Conservation (phyloP, 2,329 filamentous ascomycete species). For the Colletotrichum somersetense region DNA sequence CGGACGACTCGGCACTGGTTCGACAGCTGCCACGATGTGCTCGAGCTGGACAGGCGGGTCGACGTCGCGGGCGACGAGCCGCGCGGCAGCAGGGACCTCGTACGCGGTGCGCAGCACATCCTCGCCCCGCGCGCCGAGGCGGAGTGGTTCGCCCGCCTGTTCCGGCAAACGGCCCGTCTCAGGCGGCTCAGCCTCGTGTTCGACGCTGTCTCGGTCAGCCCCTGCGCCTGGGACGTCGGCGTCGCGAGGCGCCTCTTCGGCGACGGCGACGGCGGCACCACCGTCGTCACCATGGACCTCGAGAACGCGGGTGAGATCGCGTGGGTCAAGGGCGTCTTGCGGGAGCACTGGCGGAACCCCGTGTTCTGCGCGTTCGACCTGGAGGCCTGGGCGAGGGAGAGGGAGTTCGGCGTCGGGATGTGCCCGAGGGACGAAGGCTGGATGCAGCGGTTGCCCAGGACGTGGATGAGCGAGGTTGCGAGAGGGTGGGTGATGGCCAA, state of each 20-base stretch:
- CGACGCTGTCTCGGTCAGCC: conserved; percentile 6
- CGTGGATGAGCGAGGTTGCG: conserved; percentile 37
- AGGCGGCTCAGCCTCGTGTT: conserved; percentile 22
- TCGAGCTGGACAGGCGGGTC: conserved; percentile 33
- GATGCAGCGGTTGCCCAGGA: conserved; percentile 21
- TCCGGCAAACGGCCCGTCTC: background rate
- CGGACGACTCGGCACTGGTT: conserved; percentile 28
- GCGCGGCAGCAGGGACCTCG: conserved; percentile 1
- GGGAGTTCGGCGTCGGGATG: background rate
- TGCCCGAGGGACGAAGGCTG: conserved; percentile 11
- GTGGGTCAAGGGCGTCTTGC: conserved; percentile 12
- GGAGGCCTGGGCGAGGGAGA: conserved; percentile 28
- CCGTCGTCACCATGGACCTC: conserved; percentile 20
- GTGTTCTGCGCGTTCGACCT: conserved; percentile 37
- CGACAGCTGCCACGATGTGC: conserved; percentile 21
- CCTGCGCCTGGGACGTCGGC: conserved; percentile 20
- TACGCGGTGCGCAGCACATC: conserved; percentile 5
- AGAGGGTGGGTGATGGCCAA: conserved; percentile 24
- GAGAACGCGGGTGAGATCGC: conserved; percentile 31
- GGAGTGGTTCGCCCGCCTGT: conserved; percentile 28
- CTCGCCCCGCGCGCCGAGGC: conserved; percentile 31
- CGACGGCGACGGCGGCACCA: background rate
- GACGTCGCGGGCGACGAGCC: conserved; percentile 25
- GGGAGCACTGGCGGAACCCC: conserved; percentile 22
- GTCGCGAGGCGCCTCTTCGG: conserved; percentile 15